These are phyloP conservation scores for Graphilbum ipis-grandicollis DNA, from an alignment of 2,329 filamentous ascomycete species.

Conservation along the genomic window DNA sequence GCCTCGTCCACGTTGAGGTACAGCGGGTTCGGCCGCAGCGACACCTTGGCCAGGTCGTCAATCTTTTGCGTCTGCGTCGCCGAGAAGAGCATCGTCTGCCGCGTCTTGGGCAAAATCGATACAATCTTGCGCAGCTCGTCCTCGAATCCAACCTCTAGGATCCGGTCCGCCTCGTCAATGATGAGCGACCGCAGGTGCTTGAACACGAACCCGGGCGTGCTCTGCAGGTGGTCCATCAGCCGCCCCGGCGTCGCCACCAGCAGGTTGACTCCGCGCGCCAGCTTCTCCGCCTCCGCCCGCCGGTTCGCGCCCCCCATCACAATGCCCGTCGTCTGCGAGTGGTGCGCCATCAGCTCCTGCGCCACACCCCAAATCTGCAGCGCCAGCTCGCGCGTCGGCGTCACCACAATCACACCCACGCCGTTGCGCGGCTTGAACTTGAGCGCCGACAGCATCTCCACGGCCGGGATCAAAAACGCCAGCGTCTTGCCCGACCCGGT, in stretches of 20 bases:
- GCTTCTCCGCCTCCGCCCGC: slow-evolving; percentile 82
- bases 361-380: slow-evolving; percentile 95
- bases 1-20: slow-evolving; percentile 94
- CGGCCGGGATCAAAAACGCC: slow-evolving; percentile 81
- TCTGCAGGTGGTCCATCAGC: slow-evolving; percentile 84
- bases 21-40: slow-evolving; percentile 71
- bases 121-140: slow-evolving; percentile 96
- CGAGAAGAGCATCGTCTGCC: slow-evolving; percentile 97
- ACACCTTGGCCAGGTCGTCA: slow-evolving; percentile 89
- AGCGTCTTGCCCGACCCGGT: slow-evolving; percentile 91
- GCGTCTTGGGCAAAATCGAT: slow-evolving; percentile 74
- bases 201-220: slow-evolving; percentile 75
- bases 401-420: slow-evolving; percentile 81
- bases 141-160: slow-evolving; percentile 94
- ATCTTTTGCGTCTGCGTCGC: slow-evolving; percentile 98
- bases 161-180: slow-evolving; percentile 93
- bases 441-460: slow-evolving; percentile 82
- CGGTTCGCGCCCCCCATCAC: slow-evolving; percentile 91
- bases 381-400: slow-evolving; percentile 82
- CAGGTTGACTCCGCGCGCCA: slow-evolving; percentile 85
- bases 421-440: slow-evolving; percentile 91
- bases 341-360: slow-evolving; percentile 77
- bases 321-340: slow-evolving; percentile 58
- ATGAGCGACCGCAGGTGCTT: slow-evolving; percentile 86
- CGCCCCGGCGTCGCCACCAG: slow-evolving; percentile 87